phyloP scores from a whole-genome alignment of 2,329 filamentous ascomycete species.

The Aspergillus candidus region DNA sequence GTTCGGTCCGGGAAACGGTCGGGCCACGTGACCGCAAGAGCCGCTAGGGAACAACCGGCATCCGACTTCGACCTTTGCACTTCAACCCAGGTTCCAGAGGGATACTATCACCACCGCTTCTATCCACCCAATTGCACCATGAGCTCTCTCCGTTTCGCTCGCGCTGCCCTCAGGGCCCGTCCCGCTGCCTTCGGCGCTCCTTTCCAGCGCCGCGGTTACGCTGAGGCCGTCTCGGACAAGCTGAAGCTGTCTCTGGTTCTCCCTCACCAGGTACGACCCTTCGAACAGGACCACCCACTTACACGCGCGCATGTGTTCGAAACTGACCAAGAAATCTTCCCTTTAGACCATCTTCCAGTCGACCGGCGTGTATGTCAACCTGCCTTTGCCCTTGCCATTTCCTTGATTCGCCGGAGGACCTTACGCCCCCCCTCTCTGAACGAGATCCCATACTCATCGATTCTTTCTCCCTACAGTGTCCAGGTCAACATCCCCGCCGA shows the following conservation, averaged over 20 bases:
- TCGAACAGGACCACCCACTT: slow-evolving; percentile 13
- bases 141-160: slow-evolving; percentile 91
- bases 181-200: slow-evolving; percentile 69
- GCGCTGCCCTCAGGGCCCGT: slow-evolving; percentile 78
- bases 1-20: not conserved
- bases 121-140: slow-evolving; percentile 49
- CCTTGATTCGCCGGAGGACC: slow-evolving; percentile 2
- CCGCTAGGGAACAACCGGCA: slow-evolving; percentile 37
- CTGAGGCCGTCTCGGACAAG: slow-evolving; percentile 80
- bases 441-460: slow-evolving; percentile 40
- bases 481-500: slow-evolving; percentile 99
- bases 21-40: slow-evolving; percentile 25
- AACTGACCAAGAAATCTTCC: slow-evolving; percentile 19
- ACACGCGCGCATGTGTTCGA: slow-evolving; percentile 1
- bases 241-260: slow-evolving; percentile 98
- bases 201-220: slow-evolving; percentile 83
- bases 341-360: slow-evolving; percentile 63
- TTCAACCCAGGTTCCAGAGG: slow-evolving; percentile 31
- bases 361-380: slow-evolving; percentile 58
- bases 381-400: not conserved
- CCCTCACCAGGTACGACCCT: slow-evolving; percentile 83
- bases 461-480: slow-evolving; percentile 63
- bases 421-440: slow-evolving; percentile 14
- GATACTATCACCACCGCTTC: slow-evolving; percentile 27
- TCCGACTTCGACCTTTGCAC: slow-evolving; percentile 36